These are phyloP conservation scores for Apiospora malaysiana DNA, from an alignment of 2,329 filamentous ascomycete genomes.

Conservation along the genomic window DNA sequence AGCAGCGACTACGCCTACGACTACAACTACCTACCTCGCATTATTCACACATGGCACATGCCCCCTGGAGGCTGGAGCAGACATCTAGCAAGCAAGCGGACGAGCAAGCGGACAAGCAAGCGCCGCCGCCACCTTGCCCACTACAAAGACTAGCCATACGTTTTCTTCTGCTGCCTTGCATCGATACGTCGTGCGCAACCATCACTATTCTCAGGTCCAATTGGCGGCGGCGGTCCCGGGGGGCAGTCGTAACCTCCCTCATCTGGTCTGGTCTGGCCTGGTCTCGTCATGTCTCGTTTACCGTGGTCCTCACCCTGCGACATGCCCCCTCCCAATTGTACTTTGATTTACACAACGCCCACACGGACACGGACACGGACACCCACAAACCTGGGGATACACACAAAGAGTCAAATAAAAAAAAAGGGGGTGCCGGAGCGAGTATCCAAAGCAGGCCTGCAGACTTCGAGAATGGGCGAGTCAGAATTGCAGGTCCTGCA, in stretches of 20 bases:
- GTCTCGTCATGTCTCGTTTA: background rate
- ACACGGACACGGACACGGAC: background rate
- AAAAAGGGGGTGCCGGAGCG: background rate
- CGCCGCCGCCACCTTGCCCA: background rate
- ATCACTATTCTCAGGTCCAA: background rate
- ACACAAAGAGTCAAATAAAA: background rate
- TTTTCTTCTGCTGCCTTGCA: background rate
- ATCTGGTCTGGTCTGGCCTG: background rate
- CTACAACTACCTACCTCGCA: background rate
- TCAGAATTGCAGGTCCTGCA: slow-evolving; percentile 18
- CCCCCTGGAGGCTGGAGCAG: background rate
- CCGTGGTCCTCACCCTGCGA: background rate
- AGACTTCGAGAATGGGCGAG: slow-evolving; percentile 15
- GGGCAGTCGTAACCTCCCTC: slow-evolving; percentile 6
- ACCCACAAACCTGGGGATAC: background rate
- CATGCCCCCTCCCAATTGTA: background rate
- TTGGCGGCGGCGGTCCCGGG: background rate
- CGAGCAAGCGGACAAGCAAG: background rate
- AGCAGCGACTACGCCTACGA: background rate
- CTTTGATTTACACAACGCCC: background rate
- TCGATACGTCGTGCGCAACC: background rate
- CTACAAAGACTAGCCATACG: background rate
- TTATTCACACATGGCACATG: background rate
- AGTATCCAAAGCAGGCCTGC: slow-evolving; percentile 4
- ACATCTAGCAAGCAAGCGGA: slow-evolving; percentile 5